Evolutionary conservation across 345 rosid genomes (phyloP).

Genomic region (Brassica incana): DNA sequence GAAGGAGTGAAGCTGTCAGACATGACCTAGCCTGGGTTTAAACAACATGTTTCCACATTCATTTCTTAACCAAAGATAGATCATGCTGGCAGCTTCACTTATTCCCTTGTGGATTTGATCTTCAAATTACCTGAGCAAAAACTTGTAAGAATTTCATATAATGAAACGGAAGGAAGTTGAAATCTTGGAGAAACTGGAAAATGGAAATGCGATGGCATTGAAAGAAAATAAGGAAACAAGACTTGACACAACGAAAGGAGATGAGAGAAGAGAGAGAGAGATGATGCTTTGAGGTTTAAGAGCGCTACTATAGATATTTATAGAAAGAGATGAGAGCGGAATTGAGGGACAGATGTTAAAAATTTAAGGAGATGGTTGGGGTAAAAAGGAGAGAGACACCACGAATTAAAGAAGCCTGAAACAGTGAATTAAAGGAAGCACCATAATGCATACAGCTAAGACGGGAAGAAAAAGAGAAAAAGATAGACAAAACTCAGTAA

Average conservation of each 20-base stretch:
- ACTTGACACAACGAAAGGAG: neutral
- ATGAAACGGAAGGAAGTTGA: neutral
- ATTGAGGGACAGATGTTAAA: conserved; percentile 6
- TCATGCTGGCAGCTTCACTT: conserved; percentile 99
- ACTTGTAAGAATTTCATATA: neutral
- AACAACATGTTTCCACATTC: neutral
- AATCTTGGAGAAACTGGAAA: neutral
- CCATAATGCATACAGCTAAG: conserved; percentile 41
- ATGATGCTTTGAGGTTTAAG: conserved; percentile 15
- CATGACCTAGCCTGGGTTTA: neutral
- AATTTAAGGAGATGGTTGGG: conserved; percentile 32
- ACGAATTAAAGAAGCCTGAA: conserved; percentile 34
- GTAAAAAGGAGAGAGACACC: conserved; percentile 23
- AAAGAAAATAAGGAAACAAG: conserved; percentile 13
- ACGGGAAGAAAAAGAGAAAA: conserved; percentile 26
- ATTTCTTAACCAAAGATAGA: conserved; percentile 58
- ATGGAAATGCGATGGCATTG: neutral
- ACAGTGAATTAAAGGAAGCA: conserved; percentile 43
- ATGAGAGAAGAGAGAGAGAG: conserved; percentile 5
- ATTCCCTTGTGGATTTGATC: conserved; percentile 56
- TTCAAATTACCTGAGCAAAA: neutral
- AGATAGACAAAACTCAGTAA: conserved; percentile 24
- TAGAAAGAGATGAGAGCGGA: conserved; percentile 25
- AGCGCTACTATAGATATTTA: conserved; percentile 19
- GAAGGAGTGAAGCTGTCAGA: neutral